Evolutionary conservation across 306 rosid genomes (phyloP).

Genomic region (Psophocarpus tetragonolobus): DNA sequence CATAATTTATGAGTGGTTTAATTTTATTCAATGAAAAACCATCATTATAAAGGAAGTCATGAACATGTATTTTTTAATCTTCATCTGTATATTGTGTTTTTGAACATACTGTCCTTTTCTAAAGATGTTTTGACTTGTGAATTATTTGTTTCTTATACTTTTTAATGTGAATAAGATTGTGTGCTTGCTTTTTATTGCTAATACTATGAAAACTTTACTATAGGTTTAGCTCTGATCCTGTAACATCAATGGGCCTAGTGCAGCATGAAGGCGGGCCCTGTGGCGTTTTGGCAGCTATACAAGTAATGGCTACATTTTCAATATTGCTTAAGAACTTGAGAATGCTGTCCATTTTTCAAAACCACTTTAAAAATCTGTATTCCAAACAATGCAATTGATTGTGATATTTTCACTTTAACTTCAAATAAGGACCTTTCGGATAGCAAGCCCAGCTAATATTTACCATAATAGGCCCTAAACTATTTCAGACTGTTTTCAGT

Average conservation of each 20-base stretch:
- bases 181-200: constrained; percentile 40
- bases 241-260: constrained; percentile 94
- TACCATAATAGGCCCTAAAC: constrained; percentile 21
- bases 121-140: constrained; percentile 1
- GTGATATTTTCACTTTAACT: constrained; percentile 8
- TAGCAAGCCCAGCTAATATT: background rate
- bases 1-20: background rate
- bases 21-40: constrained; percentile 11
- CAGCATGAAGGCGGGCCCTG: constrained; percentile 99
- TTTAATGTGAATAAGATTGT: constrained; percentile 29
- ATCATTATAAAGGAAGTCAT: constrained; percentile 9
- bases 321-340: constrained; percentile 29
- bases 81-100: constrained; percentile 12
- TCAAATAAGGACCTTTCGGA: constrained; percentile 19
- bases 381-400: constrained; percentile 12
- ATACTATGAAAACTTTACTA: constrained; percentile 40
- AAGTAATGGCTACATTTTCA: constrained; percentile 62
- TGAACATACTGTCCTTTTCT: constrained; percentile 11
- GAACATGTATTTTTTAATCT: constrained; percentile 7
- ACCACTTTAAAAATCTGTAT: background rate
- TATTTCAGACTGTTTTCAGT: background rate
- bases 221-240: constrained; percentile 73
- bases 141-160: constrained; percentile 24
- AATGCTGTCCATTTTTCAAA: constrained; percentile 25
- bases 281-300: constrained; percentile 98